Base-by-base conservation (phyloP, 352 stramenopile species). In the Phytophthora litchii region DNA sequence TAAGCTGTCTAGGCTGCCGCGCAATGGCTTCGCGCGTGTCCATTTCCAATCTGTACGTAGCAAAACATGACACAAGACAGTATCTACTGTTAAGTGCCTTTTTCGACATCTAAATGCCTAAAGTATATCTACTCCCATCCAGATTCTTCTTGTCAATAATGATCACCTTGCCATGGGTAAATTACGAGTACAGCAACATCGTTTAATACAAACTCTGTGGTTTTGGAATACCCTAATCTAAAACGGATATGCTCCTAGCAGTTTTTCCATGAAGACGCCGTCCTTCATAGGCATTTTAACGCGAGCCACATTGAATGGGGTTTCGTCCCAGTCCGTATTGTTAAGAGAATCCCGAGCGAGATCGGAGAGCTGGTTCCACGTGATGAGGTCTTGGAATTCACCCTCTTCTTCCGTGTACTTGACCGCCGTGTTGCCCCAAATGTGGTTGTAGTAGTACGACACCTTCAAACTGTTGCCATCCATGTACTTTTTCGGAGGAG, bases 221-320 rank as follows among this genome's bases (percentile, higher is more conserved):
- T n/a, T n/a, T n/a, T n/a, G n/a, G n/a, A 27, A 27, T 5, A 27
- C 23, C 23, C 3, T 27, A 5, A 27, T 27, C 23, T 66, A 65
- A 29, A 60, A 60, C 1, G 49, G 57, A 14, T 54, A 60, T 6
- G 49, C 57, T 3, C 34, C 42, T 0, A 43, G 34, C n/a, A 74
- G 45, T 35, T 71, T 34, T 11, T 34, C 29, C 29, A 34, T 34
- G 29, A 34, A 34, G 7, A 34, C 29, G 10, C 29, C 29, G 29
- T 34, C 29, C 10, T 75, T 72, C 41, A 75, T 55, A 8, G 66
- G 66, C 45, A 75, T 60, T 23, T 65, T 60, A 7, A 62, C 56
- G 11, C 49, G 51, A 38, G 29, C 51, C 36, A 75, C 51, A 42
- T 66, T 60, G 3, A 54, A 35, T 2, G 36, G 42, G 2, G 41